phyloP scores from a whole-genome alignment of 495 filamentous ascomycete genomes.

The Daldinia caldariorum region DNA sequence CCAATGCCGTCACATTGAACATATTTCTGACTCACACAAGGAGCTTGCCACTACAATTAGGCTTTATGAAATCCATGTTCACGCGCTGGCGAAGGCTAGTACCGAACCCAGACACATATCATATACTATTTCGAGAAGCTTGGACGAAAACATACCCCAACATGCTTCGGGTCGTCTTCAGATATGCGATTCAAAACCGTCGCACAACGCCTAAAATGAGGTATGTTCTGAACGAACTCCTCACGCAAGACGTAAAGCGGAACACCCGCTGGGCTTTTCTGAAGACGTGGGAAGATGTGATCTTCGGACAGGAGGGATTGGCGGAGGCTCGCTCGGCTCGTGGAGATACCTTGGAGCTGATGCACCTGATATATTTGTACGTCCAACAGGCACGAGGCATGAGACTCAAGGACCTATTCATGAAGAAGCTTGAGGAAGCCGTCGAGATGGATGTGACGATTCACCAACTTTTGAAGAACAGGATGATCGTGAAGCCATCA shows the following conservation, averaged over 20 bases:
- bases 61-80: slow-evolving; percentile 11
- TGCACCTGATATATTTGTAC: slow-evolving; percentile 30
- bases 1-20: slow-evolving; percentile 47
- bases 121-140: slow-evolving; percentile 48
- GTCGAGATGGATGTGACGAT: slow-evolving; percentile 35
- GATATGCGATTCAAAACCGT: slow-evolving; percentile 46
- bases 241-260: neutral
- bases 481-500: slow-evolving; percentile 1
- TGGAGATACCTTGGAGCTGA: neutral
- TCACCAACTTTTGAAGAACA: slow-evolving; percentile 26
- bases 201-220: slow-evolving; percentile 41
- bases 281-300: slow-evolving; percentile 42
- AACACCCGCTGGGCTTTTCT: slow-evolving; percentile 15
- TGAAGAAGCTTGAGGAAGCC: slow-evolving; percentile 36
- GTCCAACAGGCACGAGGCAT: neutral
- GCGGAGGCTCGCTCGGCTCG: slow-evolving; percentile 20
- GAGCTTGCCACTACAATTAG: slow-evolving; percentile 39
- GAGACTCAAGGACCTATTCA: slow-evolving; percentile 8
- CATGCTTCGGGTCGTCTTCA: slow-evolving; percentile 51
- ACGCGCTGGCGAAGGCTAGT: slow-evolving; percentile 24
- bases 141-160: slow-evolving; percentile 47
- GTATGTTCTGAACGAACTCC: slow-evolving; percentile 21
- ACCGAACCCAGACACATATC: slow-evolving; percentile 38
- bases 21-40: slow-evolving; percentile 51
- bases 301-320: slow-evolving; percentile 37